Evolutionary conservation across 495 filamentous ascomycete species (phyloP).

Genomic region (Penicillium parvum): DNA sequence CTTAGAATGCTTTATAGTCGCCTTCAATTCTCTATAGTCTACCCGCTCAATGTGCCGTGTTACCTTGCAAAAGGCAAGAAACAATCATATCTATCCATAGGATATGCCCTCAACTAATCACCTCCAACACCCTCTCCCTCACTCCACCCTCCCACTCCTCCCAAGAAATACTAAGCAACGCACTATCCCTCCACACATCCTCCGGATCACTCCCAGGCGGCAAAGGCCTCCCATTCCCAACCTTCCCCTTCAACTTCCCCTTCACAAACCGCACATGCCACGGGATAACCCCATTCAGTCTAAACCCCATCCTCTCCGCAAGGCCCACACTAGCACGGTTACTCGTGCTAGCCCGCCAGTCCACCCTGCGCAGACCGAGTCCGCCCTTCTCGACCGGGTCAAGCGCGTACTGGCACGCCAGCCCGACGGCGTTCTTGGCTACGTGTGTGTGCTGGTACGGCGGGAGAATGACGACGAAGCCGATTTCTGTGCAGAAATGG

Average conservation of each 20-base stretch:
- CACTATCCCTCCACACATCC: conserved; percentile 22
- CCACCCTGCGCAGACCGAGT: conserved; percentile 13
- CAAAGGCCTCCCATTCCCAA: conserved; percentile 14
- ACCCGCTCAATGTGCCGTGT: too few relatives aligned
- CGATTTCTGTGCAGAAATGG: conserved; percentile 18
- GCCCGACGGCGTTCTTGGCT: conserved; percentile 17
- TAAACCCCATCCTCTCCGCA: conserved; percentile 22
- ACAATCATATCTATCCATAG: too few relatives aligned
- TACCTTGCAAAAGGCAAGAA: too few relatives aligned
- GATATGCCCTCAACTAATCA: conserved; percentile 4
- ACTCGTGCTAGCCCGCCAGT: conserved; percentile 16
- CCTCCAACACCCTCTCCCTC: conserved; percentile 1
- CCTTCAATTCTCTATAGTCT: too few relatives aligned
- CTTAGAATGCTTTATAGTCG: not conserved
- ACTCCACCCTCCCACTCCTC: conserved; percentile 13
- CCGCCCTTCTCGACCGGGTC: conserved; percentile 8
- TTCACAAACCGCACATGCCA: conserved; percentile 21
- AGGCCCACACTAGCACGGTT: conserved; percentile 15
- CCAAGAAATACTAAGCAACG: conserved; percentile 16
- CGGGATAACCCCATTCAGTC: conserved; percentile 9
- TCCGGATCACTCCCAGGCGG: conserved; percentile 15
- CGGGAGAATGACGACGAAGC: conserved; percentile 21
- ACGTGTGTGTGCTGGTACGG: conserved; percentile 24
- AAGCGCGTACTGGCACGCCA: conserved; percentile 13
- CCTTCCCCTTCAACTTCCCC: conserved; percentile 14